Conservation (phyloP, 176 grass and related monocot species). For the Oryza longistaminata region DNA sequence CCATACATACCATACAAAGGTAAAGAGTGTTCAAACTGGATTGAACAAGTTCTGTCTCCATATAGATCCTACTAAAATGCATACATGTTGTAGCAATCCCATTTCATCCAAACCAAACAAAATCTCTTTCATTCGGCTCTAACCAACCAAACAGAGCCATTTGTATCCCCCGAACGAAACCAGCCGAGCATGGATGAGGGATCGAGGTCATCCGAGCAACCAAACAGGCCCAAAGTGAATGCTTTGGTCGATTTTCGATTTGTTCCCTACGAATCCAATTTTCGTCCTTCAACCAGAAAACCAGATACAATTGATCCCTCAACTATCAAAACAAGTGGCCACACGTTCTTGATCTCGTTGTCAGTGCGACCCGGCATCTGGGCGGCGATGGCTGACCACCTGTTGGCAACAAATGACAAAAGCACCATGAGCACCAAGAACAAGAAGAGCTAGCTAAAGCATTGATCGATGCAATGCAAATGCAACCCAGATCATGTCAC, state of each 20-base stretch:
- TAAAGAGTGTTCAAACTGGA: not conserved
- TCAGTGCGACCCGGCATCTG: slow-evolving; percentile 63
- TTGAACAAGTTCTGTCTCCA: not conserved
- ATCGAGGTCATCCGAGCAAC: too few relatives aligned
- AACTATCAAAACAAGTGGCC: not conserved
- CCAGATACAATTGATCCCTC: too few relatives aligned
- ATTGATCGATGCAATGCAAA: not conserved
- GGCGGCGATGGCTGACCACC: slow-evolving; percentile 57
- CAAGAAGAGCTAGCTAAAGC: not conserved
- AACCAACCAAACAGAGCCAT: too few relatives aligned
- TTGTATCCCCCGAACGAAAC: too few relatives aligned
- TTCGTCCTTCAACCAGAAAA: too few relatives aligned
- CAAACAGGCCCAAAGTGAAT: too few relatives aligned
- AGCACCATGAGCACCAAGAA: not conserved
- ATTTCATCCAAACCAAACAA: too few relatives aligned
- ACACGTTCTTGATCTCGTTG: slow-evolving; percentile 72
- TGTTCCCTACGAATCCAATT: too few relatives aligned
- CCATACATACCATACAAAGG: not conserved
- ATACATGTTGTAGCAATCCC: too few relatives aligned
- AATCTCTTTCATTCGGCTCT: too few relatives aligned
- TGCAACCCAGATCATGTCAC: not conserved
- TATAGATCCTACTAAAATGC: not conserved
- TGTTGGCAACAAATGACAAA: slow-evolving; percentile 17
- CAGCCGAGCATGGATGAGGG: too few relatives aligned
- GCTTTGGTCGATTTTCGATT: too few relatives aligned